Evolutionary conservation across 139 green algal genomes (phyloP).

Genomic region (Micromonas pusilla): DNA sequence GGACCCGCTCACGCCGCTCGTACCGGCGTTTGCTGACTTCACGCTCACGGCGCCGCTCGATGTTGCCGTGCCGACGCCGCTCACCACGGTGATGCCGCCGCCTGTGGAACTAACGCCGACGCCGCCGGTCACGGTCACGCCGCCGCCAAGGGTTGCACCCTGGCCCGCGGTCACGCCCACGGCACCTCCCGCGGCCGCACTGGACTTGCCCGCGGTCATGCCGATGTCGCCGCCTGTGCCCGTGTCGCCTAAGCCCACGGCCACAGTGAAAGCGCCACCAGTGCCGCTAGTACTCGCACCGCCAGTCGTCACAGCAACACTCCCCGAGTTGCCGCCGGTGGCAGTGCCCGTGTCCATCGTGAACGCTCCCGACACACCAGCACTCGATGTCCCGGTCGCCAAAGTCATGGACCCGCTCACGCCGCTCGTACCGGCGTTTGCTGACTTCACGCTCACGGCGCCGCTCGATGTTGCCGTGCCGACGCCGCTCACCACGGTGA

Average conservation of each 20-base stretch:
- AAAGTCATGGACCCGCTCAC: constrained; percentile 4
- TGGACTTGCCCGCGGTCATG: not conserved
- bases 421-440: not conserved
- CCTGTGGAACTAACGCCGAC: not conserved
- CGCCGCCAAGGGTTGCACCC: not conserved
- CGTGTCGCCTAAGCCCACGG: not conserved
- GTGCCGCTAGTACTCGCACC: not conserved
- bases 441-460: not conserved
- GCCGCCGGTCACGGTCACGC: not conserved
- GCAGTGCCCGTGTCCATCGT: not conserved
- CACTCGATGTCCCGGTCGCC: not conserved
- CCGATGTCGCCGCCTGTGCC: constrained; percentile 2
- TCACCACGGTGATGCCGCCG: not conserved
- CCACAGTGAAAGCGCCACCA: not conserved
- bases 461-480: not conserved
- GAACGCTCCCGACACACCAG: not conserved
- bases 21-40: not conserved
- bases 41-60: not conserved
- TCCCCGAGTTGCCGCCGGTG: not conserved
- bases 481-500: not conserved
- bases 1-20: not conserved
- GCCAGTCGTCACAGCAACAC: not conserved
- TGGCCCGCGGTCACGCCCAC: not conserved
- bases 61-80: not conserved
- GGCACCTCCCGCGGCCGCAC: not conserved